Percentiles rank a stretch among this genome's conserved stretches.
Conservation (phyloP, 2,329 filamentous ascomycete species). For the Ophiostoma ulmi region DNA sequence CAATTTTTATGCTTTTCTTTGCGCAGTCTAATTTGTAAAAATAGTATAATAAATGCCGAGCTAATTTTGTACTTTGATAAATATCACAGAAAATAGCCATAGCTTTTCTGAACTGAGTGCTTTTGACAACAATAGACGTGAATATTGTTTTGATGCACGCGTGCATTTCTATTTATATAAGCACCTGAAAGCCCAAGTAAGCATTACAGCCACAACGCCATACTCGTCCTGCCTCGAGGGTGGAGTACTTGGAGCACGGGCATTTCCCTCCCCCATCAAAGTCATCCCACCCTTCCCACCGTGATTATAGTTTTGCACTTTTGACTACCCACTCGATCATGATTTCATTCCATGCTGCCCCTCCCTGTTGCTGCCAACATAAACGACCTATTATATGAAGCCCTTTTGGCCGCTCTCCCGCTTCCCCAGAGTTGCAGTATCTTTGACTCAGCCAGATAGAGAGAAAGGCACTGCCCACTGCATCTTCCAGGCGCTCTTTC, state of each 20-base stretch:
- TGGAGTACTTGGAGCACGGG: neutral
- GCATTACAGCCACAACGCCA: neutral
- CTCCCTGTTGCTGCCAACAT: neutral
- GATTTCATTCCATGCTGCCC: neutral
- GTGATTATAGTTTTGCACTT: neutral
- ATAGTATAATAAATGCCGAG: no score
- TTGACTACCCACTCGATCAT: neutral
- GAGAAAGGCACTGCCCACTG: neutral
- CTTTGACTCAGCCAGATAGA: no score
- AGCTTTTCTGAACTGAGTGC: neutral
- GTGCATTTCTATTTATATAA: neutral
- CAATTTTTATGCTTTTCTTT: no score
- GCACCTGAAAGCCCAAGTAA: neutral
- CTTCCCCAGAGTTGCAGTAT: neutral
- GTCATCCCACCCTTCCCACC: neutral
- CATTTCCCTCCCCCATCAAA: neutral
- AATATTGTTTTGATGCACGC: neutral
- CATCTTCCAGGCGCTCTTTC: neutral
- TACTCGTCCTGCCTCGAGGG: neutral
- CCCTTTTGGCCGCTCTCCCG: neutral
- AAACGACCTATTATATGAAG: neutral
- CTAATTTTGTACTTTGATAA: neutral
- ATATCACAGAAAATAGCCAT: neutral
- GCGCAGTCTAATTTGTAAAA: no score
- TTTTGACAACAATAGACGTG: neutral